Evolutionary conservation across 2,329 filamentous ascomycete species (phyloP), one percentile per base, ranked within the genome.

Genomic region (Cladophialophora exuberans): DNA sequence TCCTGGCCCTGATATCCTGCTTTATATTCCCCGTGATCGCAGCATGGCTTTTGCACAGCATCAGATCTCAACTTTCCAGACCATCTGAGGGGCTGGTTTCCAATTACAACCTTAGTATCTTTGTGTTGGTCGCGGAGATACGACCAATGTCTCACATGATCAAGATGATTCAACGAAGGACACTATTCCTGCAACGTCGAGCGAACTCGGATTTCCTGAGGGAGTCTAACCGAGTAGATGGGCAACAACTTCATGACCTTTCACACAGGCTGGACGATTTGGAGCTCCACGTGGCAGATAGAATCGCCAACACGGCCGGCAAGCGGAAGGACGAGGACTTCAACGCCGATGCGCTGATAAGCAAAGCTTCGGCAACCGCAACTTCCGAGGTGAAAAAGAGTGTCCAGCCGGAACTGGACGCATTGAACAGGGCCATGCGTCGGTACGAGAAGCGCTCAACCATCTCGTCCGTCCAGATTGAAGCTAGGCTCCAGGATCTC

Each of bases 71-170:
- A 65, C 82, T 97, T 15, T 92, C 88, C 20, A 81, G 89, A 1
- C 89, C 89, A 0, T 91, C 90, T 0, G 91, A 95, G 69, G 89
- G 89, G 1, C 77, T 97, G 9, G 87, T 97, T 5, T 96, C 90
- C 3, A 89, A 96, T 70, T 95, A 93, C 73, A 97, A 97, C 70
- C 79, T 97, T 51, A 91, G 87, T 10, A 89, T 97, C 48, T 97
- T 97, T 70, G 77, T 96, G 2, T 80, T 96, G 15, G 89, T 88
- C 1, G 89, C 93, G 3, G 93, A 97, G 72, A 77, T 97, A 23
- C 86, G 89, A 2, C 93, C 93, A 0, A 76, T 91, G 44, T 84
- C 89, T 1, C 92, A 97, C 67, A 74, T 95, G 22, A 83, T 96
- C 59, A 89, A 86, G 67, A 82, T 97, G 65, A 80, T 95, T 3